Evolutionary conservation across 306 rosid genomes (phyloP).

Genomic region (Spatholobus suberectus): DNA sequence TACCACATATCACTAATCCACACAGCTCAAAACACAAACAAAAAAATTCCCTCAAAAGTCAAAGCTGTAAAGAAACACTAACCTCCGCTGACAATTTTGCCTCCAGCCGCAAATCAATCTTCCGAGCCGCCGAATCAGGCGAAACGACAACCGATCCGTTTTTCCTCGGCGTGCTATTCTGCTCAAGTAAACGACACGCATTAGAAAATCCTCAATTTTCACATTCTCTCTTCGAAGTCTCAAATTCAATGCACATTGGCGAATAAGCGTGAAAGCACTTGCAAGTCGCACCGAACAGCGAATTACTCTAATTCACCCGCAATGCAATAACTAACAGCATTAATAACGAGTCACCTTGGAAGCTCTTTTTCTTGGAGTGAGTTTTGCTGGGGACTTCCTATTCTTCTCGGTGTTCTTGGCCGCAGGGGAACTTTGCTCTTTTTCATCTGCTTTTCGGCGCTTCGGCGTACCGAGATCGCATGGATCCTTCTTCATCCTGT

Average conservation of each 20-base stretch:
- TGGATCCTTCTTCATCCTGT: neutral
- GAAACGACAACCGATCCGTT: neutral
- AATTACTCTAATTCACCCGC: slow-evolving; percentile 21
- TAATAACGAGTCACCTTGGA: slow-evolving; percentile 44
- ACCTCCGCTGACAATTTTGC: slow-evolving; percentile 80
- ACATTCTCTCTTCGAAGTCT: neutral
- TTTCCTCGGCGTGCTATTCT: slow-evolving; percentile 63
- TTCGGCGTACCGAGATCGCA: slow-evolving; percentile 22
- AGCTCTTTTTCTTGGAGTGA: slow-evolving; percentile 51
- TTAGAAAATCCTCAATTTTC: neutral
- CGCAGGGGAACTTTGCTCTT: slow-evolving; percentile 49
- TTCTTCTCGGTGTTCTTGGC: slow-evolving; percentile 45
- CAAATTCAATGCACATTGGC: slow-evolving; percentile 16
- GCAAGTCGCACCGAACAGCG: neutral
- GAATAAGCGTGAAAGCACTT: neutral
- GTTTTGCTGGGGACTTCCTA: slow-evolving; percentile 50
- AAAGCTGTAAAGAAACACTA: slow-evolving; percentile 29
- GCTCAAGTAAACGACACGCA: slow-evolving; percentile 17
- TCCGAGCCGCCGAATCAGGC: neutral
- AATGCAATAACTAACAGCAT: neutral
- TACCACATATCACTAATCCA: neutral
- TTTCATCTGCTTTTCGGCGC: slow-evolving; percentile 2
- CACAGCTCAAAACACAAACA: neutral
- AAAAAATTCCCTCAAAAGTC: neutral
- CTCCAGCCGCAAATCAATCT: slow-evolving; percentile 66